Evolutionary conservation across 352 stramenopile genomes (phyloP), one percentile per base, ranked within the genome.

Genomic region (Globisporangium solare): DNA sequence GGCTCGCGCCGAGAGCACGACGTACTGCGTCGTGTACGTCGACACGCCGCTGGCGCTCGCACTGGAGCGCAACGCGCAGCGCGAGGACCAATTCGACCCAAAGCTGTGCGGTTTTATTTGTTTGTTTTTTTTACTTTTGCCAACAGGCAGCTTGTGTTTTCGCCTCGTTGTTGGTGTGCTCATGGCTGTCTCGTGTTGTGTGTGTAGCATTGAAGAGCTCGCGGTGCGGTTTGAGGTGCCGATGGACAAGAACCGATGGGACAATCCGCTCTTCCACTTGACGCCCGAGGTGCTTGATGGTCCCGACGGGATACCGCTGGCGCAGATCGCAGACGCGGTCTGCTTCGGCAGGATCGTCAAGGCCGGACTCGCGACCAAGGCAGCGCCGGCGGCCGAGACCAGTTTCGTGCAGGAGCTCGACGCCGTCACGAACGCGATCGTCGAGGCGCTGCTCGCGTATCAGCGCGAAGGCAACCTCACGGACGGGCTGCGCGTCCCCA

Each of bases 171-270:
- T 8, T 24, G 2, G 20, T n/a, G 3, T 27, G 20, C 17, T 14
- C 39, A 5, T 1, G 13, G 4, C 39, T 43, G 2, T n/a, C 39
- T n/a, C 39, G n/a, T 43, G 12, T 6, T 43, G 0, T 43, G 39
- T 43, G 0, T 43, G 13, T n/a, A 90, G 82, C 10, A 83, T 98
- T 54, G 67, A 94, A 60, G 88, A 89, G 32, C 71, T 98, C 18
- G 82, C 94, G 0, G 58, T 70, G 37, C 76, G 92, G 27, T 98
- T 96, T 64, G 94, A 98, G 73, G 71, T 90, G 22, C 94, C 94
- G 1, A 76, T 93, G 56, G 79, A 84, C n/a, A 89, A 92, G 66
- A 98, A 98, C 67, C 85, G 94, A 53, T 98, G 94, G 94, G 94
- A 98, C 61, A 86, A 83, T 56, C 94, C 94, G 6, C 59, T 98